These are phyloP conservation scores for Colletotrichum sp. DNA, from an alignment of 2,329 filamentous ascomycete species.

Conservation along the genomic window DNA sequence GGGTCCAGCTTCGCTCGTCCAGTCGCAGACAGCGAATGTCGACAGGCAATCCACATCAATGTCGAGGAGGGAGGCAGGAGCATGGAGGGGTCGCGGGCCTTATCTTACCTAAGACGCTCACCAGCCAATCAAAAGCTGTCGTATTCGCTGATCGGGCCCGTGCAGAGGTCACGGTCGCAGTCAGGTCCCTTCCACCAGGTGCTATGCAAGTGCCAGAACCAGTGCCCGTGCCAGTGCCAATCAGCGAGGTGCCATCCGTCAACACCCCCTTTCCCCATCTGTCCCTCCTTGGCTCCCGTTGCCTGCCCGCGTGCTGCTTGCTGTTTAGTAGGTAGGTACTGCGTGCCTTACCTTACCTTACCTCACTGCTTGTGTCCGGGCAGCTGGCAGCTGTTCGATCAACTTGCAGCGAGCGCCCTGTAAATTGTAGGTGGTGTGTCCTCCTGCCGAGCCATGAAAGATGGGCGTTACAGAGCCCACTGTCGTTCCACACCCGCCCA, in stretches of 20 bases:
- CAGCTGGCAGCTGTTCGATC: not conserved
- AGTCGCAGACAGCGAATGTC: not conserved
- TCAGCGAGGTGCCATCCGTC: not conserved
- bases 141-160: not conserved
- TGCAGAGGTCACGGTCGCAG: not conserved
- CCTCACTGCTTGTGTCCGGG: too few relatives aligned
- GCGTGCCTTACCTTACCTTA: not conserved
- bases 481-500: not conserved
- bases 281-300: not conserved
- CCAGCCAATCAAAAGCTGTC: not conserved
- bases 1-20: constrained; percentile 4
- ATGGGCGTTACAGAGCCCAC: not conserved
- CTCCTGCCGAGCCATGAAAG: not conserved
- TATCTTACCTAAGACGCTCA: constrained; percentile 12
- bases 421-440: not conserved
- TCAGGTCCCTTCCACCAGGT: not conserved
- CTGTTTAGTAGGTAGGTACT: not conserved
- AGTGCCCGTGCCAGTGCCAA: not conserved
- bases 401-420: not conserved
- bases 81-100: not conserved
- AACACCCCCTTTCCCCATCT: constrained; percentile 3
- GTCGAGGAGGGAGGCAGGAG: not conserved
- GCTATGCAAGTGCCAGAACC: not conserved
- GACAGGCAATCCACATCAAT: not conserved
- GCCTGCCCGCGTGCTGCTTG: not conserved